phyloP scores from a whole-genome alignment of 345 rosid species.

The Arabidopsis thaliana region TAIR10.1 NC_003070.9:28046001-28046500 shows the following conservation, averaged over 20 bases:
- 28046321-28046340: too few relatives aligned
- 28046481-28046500: slow-evolving; percentile 14
- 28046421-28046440: slow-evolving; percentile 33
- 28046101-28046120: neutral
- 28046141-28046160: neutral
- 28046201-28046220: neutral
- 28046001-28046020: neutral
- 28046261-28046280: neutral
- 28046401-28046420: slow-evolving; percentile 21
- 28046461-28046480: slow-evolving; percentile 31
- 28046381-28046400: slow-evolving; percentile 3
- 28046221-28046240: neutral
- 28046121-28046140: neutral
- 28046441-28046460: slow-evolving; percentile 27
- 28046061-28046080: neutral
- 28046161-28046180: neutral
- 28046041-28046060: neutral
- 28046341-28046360: too few relatives aligned
- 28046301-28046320: neutral
- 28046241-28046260: neutral
- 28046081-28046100: neutral
- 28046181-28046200: neutral
- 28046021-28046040: neutral
- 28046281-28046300: neutral
- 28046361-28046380: neutral